Evolutionary conservation across 768 basidiomycete species (phyloP), one percentile per base, ranked within the genome.

Genomic region (Pleurotus platypus): DNA sequence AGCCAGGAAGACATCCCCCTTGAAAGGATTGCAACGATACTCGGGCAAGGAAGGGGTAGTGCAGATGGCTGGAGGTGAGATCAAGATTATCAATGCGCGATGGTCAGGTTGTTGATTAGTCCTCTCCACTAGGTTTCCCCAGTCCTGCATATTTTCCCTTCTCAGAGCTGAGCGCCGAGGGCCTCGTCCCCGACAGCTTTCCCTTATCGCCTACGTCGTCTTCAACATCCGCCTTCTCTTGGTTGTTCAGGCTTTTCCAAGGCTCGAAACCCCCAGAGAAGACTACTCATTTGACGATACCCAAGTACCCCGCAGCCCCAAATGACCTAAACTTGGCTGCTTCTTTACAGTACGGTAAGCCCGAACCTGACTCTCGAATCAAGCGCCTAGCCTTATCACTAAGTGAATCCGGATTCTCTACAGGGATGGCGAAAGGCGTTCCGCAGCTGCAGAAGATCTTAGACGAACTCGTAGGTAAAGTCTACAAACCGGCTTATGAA

Each of bases 111-210:
- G 30, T 30, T 30, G 7, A 30, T 30, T 30, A 30, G 30, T 6
- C 9, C 30, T 8, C 30, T 11, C 30, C 12, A 22, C 30, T 42
- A 86, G 88, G 88, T 8, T 64, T 88, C 22, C 90, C 91, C 0
- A 77, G 74, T 59, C 83, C 89, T 5, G 78, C 76, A 0, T 86
- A 85, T 66, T 92, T 90, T 67, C 88, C 89, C 0, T 88, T 88
- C 65, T 76, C 85, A 20, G 72, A 77, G 27, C 61, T 93, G 45
- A 79, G 80, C 2, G 84, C 80, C 13, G 75, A 84, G 35, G 75
- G 78, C 6, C 76, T 86, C 30, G 66, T 75, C 2, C 66, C 72
- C 1, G 80, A 86, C 60, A 74, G 78, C 3, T 82, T 82, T 60
- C 72, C 84, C 11, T 64, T 80, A 7, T 53, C 56, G 2, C 16